A percentile compares a stretch with the other conserved stretches of the same genome.
These are phyloP conservation scores for Gliomastix tumulicola DNA, from an alignment of 2,329 filamentous ascomycete genomes.

Conservation along the genomic window DNA sequence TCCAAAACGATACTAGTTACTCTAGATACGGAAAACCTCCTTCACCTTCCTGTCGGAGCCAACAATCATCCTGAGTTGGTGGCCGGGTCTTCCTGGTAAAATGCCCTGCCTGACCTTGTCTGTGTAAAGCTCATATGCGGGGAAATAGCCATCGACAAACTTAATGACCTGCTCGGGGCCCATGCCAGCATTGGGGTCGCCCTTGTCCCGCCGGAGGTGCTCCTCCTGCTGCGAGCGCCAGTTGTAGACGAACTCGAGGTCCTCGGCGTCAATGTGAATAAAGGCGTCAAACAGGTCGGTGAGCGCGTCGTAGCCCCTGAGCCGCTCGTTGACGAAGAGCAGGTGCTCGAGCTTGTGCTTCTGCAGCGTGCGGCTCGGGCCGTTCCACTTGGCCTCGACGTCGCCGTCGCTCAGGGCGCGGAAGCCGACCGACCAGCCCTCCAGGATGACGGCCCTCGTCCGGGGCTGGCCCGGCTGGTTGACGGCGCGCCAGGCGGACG, in stretches of 20 bases:
- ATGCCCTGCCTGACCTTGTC: slow-evolving; percentile 51
- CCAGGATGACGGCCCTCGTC: slow-evolving; percentile 67
- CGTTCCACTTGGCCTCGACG: slow-evolving; percentile 43
- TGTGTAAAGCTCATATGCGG: slow-evolving; percentile 64
- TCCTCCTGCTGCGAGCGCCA: slow-evolving; percentile 82
- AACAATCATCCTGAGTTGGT: slow-evolving; percentile 57
- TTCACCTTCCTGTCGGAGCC: slow-evolving; percentile 53
- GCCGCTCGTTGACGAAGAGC: slow-evolving; percentile 39
- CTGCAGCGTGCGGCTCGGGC: slow-evolving; percentile 39
- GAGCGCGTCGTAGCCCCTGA: slow-evolving; percentile 39
- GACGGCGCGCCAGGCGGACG: slow-evolving; percentile 53
- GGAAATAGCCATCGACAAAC: slow-evolving; percentile 67
- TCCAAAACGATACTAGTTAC: too few relatives aligned
- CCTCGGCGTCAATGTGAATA: slow-evolving; percentile 60
- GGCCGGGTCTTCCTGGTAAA: slow-evolving; percentile 38
- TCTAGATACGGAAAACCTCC: too few relatives aligned
- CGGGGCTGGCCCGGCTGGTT: slow-evolving; percentile 40
- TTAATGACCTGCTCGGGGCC: slow-evolving; percentile 68
- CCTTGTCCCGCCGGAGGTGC: slow-evolving; percentile 57
- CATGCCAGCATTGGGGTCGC: slow-evolving; percentile 60
- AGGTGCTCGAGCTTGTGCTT: slow-evolving; percentile 42
- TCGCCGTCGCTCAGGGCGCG: slow-evolving; percentile 49
- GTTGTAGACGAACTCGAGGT: slow-evolving; percentile 69
- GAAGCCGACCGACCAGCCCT: slow-evolving; percentile 91
- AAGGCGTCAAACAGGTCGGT: slow-evolving; percentile 46